phyloP scores from a whole-genome alignment of 78 protist species.

The Trichosphaerium sp. region DNA sequence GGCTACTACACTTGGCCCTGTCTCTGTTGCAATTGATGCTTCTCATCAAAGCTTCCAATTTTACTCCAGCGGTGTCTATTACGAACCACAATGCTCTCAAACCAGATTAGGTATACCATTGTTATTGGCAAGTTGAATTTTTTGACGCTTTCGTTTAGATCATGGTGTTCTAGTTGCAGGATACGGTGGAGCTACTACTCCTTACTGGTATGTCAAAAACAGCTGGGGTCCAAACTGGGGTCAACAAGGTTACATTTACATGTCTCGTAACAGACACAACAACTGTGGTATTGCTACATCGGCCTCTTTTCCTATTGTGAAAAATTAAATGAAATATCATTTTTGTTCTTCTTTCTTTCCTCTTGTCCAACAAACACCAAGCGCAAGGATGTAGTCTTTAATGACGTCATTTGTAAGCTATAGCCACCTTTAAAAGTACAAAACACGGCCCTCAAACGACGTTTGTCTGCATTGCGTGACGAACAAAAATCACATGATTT shows the following conservation, averaged over 20 bases:
- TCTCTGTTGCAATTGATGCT: constrained; percentile 71
- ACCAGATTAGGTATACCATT: too few species aligned
- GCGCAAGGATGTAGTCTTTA: too few species aligned
- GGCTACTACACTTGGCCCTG: constrained; percentile 46
- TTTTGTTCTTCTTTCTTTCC: background rate
- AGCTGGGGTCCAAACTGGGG: constrained; percentile 83
- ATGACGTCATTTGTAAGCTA: too few species aligned
- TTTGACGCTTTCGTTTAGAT: too few species aligned
- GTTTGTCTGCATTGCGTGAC: too few species aligned
- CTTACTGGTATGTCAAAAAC: constrained; percentile 86
- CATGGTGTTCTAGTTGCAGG: constrained; percentile 76
- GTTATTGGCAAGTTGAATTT: too few species aligned
- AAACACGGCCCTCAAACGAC: too few species aligned
- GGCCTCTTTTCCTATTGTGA: constrained; percentile 31
- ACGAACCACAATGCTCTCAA: constrained; percentile 18
- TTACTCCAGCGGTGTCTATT: constrained; percentile 53
- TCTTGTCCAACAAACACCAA: background rate
- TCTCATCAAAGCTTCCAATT: constrained; percentile 35
- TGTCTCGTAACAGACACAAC: constrained; percentile 47
- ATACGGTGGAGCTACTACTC: too few species aligned
- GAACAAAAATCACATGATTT: too few species aligned
- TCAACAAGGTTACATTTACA: constrained; percentile 38
- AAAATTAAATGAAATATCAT: background rate
- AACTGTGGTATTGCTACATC: constrained; percentile 56
- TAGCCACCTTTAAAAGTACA: too few species aligned